phyloP scores from a whole-genome alignment of 371 early-diverging fungal species.

The Zancudomyces culisetae region DNA sequence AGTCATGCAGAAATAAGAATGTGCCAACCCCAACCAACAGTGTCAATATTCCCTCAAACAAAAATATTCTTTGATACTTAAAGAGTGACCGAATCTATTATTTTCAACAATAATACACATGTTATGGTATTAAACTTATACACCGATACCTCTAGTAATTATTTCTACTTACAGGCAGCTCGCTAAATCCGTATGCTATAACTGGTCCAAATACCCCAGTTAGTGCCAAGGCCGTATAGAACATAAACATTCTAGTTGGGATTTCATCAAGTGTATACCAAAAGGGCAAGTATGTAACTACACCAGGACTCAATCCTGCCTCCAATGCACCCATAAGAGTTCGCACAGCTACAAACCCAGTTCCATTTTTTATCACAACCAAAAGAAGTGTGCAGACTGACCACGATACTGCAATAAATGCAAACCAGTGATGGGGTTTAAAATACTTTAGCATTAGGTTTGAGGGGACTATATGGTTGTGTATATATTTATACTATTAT shows the following conservation, averaged over 20 bases:
- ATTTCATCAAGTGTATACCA: slow-evolving; percentile 29
- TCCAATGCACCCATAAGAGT: slow-evolving; percentile 28
- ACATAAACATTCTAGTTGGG: slow-evolving; percentile 20
- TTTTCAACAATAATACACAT: not conserved
- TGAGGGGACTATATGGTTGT: slow-evolving; percentile 26
- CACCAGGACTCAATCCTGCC: slow-evolving; percentile 36
- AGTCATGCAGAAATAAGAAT: slow-evolving; percentile 11
- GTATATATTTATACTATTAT: too few species aligned
- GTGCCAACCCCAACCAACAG: slow-evolving; percentile 18
- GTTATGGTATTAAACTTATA: not conserved
- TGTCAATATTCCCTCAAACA: slow-evolving; percentile 28
- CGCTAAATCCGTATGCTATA: slow-evolving; percentile 14
- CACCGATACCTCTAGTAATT: not conserved
- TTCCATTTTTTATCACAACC: slow-evolving; percentile 24
- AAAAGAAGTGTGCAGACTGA: slow-evolving; percentile 25
- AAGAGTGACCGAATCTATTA: not conserved
- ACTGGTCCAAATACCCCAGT: slow-evolving; percentile 30
- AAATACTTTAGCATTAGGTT: slow-evolving; percentile 37
- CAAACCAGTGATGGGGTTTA: slow-evolving; percentile 48
- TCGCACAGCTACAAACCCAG: slow-evolving; percentile 18
- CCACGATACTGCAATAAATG: slow-evolving; percentile 41
- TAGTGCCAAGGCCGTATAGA: slow-evolving; percentile 23
- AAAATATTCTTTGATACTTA: slow-evolving; percentile 38
- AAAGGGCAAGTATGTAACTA: slow-evolving; percentile 30
- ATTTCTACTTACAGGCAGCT: slow-evolving; percentile 2